phyloP scores from a whole-genome alignment of 1,284 basidiomycete genomes.

The Tilletia indica region DNA sequence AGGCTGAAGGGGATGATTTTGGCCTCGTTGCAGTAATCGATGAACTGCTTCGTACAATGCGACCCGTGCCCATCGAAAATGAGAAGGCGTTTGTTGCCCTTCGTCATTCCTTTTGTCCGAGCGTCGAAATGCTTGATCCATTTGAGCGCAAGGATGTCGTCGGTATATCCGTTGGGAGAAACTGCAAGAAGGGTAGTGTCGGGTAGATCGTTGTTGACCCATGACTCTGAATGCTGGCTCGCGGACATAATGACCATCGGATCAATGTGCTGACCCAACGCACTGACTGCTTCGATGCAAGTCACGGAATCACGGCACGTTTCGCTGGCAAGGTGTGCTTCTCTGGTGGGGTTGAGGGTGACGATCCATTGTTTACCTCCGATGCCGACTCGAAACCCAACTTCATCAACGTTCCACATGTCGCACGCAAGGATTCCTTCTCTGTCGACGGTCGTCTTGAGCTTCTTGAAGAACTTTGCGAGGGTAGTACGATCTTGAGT shows the following conservation, averaged over 20 bases:
- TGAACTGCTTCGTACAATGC: too few species aligned
- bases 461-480: background rate
- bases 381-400: background rate
- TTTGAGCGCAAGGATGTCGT: background rate
- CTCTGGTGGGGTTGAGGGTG: background rate
- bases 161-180: background rate
- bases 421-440: background rate
- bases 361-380: background rate
- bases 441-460: background rate
- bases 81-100: background rate
- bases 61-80: constrained; percentile 2
- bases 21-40: background rate
- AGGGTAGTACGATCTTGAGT: background rate
- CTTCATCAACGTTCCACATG: background rate
- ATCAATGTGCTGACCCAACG: background rate
- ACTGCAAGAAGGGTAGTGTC: background rate
- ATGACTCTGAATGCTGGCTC: background rate
- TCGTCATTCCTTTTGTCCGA: background rate
- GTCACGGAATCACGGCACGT: background rate
- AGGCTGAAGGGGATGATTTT: background rate
- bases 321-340: background rate
- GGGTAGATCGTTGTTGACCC: background rate
- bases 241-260: background rate
- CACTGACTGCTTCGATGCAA: background rate
- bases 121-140: background rate